These are phyloP conservation scores for Harringtonia lauricola DNA, from an alignment of 2,329 filamentous ascomycete species.

Conservation along the genomic window DNA sequence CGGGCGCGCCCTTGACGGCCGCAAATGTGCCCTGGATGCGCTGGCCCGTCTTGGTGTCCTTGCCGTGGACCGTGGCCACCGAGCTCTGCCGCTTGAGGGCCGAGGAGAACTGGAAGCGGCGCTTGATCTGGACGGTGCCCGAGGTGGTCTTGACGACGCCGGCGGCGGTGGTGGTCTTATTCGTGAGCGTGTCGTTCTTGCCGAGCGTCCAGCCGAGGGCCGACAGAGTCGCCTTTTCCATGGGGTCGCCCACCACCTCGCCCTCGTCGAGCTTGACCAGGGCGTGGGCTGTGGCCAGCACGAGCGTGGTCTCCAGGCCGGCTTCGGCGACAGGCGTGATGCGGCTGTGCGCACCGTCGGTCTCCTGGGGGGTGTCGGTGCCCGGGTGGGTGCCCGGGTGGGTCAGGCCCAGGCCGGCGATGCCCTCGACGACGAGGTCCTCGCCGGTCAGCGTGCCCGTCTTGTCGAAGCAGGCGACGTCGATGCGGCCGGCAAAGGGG, in stretches of 20 bases:
- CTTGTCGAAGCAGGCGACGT: constrained; percentile 97
- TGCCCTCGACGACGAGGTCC: constrained; percentile 91
- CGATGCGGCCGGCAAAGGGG: constrained; percentile 87
- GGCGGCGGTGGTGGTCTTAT: constrained; percentile 41
- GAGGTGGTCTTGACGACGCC: constrained; percentile 38
- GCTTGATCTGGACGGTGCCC: constrained; percentile 85
- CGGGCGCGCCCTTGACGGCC: constrained; percentile 91
- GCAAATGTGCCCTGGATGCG: constrained; percentile 81
- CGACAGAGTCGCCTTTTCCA: constrained; percentile 91
- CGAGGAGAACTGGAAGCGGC: constrained; percentile 97
- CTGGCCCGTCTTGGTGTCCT: constrained; percentile 60
- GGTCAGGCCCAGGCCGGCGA: constrained; percentile 75
- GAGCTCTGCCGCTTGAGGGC: constrained; percentile 93
- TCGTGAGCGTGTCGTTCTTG: constrained; percentile 71
- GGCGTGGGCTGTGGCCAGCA: constrained; percentile 89
- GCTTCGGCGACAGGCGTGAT: constrained; percentile 62
- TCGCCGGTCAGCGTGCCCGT: constrained; percentile 95
- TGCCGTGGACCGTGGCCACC: constrained; percentile 68
- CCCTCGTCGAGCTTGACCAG: constrained; percentile 94
- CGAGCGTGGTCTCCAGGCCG: constrained; percentile 75
- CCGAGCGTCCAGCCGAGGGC: constrained; percentile 92
- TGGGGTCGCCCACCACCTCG: constrained; percentile 93
- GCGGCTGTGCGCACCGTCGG: constrained; percentile 72
- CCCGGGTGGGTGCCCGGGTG: constrained; percentile 32
- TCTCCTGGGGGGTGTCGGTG: constrained; percentile 53